These are phyloP conservation scores for Candida maesae DNA, from an alignment of 805 yeast species.

Conservation along the genomic window DNA sequence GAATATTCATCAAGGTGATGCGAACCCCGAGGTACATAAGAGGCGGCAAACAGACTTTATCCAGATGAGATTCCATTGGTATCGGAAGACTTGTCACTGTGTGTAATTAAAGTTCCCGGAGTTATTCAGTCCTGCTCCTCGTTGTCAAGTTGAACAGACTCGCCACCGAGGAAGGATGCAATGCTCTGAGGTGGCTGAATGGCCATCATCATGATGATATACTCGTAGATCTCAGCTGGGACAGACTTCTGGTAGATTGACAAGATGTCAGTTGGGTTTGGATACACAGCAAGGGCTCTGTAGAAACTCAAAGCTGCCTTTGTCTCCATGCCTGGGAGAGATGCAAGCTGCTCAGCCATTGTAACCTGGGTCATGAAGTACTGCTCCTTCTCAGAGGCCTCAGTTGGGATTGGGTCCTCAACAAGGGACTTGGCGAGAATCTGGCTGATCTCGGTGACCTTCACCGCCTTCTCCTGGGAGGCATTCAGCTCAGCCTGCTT, in stretches of 20 bases:
- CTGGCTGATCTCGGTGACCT: slow-evolving; percentile 55
- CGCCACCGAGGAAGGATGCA: slow-evolving; percentile 49
- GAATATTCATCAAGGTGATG: too few species aligned
- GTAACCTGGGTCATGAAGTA: slow-evolving; percentile 83
- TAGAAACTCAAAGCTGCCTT: slow-evolving; percentile 90
- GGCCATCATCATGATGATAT: slow-evolving; percentile 84
- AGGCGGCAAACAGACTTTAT: background rate
- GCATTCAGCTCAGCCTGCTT: slow-evolving; percentile 51
- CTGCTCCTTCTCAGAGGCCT: slow-evolving; percentile 63
- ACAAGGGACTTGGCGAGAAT: slow-evolving; percentile 62
- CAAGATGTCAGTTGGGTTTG: slow-evolving; percentile 89
- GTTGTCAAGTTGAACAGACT: slow-evolving; percentile 15
- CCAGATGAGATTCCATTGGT: background rate
- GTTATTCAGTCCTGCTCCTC: slow-evolving; percentile 24
- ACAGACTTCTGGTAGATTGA: slow-evolving; percentile 86
- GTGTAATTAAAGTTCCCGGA: too few species aligned
- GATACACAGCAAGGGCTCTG: slow-evolving; percentile 89
- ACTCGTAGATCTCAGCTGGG: slow-evolving; percentile 77
- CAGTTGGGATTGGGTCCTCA: slow-evolving; percentile 73
- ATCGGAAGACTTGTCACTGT: too few species aligned
- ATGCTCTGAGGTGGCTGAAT: slow-evolving; percentile 83
- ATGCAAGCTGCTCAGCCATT: slow-evolving; percentile 76
- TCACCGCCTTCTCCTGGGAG: slow-evolving; percentile 55
- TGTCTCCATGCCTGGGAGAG: slow-evolving; percentile 60
- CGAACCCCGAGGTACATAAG: background rate